phyloP scores from a whole-genome alignment of 208 protist species.

The Trypanosoma caninum region DNA sequence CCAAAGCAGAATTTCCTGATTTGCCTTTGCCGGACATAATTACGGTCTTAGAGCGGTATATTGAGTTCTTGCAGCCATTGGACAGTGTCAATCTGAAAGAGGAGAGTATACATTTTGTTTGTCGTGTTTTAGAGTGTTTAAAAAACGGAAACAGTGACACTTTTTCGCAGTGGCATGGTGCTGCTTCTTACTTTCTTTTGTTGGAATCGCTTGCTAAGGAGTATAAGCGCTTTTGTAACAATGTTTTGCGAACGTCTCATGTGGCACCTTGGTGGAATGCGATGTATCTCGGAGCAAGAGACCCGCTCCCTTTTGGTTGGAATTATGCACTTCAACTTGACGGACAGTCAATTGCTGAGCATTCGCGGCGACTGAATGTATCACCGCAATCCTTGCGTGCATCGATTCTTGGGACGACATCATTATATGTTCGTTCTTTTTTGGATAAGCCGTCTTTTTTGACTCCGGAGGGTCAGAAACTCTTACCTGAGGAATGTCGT shows the following conservation, averaged over 20 bases:
- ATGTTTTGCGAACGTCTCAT: constrained; percentile 13
- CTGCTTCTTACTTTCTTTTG: constrained; percentile 15
- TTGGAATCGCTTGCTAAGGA: constrained; percentile 2
- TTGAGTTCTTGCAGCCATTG: constrained; percentile 20
- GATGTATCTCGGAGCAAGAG: constrained; percentile 23
- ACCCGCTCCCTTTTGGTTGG: constrained; percentile 22
- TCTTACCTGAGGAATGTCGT: constrained; percentile 12
- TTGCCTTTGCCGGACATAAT: constrained; percentile 5
- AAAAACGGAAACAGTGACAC: not conserved
- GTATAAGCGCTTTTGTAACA: constrained; percentile 23
- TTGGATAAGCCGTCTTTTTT: constrained; percentile 14
- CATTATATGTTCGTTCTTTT: constrained; percentile 17
- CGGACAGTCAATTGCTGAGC: not conserved
- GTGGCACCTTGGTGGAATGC: constrained; percentile 25
- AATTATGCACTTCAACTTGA: constrained; percentile 24
- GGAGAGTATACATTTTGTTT: constrained; percentile 12
- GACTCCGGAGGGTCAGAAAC: constrained; percentile 7
- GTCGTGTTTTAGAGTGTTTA: not conserved
- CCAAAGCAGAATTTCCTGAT: not conserved
- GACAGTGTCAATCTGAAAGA: constrained; percentile 11
- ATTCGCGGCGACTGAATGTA: not conserved
- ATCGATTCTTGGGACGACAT: constrained; percentile 22
- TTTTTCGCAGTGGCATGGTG: not conserved
- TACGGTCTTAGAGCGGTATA: constrained; percentile 7
- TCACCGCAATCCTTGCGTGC: constrained; percentile 20